Evolutionary conservation across 208 protist species (phyloP), one percentile per base, ranked within the genome.

Genomic region (Trichomonas gallinae): DNA sequence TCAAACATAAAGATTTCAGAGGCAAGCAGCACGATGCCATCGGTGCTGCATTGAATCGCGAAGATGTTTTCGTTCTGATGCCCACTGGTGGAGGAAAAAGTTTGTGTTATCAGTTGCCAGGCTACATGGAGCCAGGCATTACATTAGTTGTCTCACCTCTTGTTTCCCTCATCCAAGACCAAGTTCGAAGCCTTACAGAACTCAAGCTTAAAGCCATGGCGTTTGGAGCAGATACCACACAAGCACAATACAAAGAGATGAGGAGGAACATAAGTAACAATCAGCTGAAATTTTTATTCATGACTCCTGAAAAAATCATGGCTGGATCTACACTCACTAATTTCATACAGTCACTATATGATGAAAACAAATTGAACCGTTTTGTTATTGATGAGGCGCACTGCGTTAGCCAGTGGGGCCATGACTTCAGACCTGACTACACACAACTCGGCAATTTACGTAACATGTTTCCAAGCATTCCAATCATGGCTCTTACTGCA

Each of bases 381-480:
- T 97, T 98, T 82, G 98, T 97, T 0, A 97, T 98, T 63, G 98
- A 98, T 97, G 98, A 98, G 96, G 97, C 97, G 9, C 98, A 98
- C 93, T 98, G 98, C 96, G 96, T 98, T 63, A 97, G 96, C 26
- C 34, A 97, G 44, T 98, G 98, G 98, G 98, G 98, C 17, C 97
- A 98, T 96, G 98, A 98, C 51, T 98, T 98, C 96, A 96, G 98
- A 51, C 96, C 96, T 26, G 63, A 91, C 34, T 98, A 98, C 49
- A 34, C 40, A 48, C 23, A 96, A 85, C 89, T 98, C 15, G 31
- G 45, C 26, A 88, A 40, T 51, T 85, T 98, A 10, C 26, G 96
- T 34, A 0, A 38, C 11, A 36, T 1, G 40, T 98, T 98, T 93
- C 96, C 97, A 21, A 42, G 15, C 15, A 97, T 98, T 21, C 97